These are phyloP conservation scores for Backusella sp. DNA, from an alignment of 192 early-diverging fungal species.

Conservation along the genomic window DNA sequence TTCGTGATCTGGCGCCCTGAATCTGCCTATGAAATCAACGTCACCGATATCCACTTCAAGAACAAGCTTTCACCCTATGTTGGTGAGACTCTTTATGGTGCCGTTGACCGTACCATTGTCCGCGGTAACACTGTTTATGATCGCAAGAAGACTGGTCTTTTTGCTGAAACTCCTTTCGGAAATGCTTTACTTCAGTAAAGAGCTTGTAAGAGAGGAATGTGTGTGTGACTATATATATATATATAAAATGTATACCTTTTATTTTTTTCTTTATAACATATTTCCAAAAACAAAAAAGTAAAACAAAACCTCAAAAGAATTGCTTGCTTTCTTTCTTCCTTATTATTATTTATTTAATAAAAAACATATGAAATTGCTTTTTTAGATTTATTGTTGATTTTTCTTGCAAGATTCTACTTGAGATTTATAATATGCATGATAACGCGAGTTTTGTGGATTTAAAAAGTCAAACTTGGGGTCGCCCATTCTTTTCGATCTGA, in stretches of 20 bases:
- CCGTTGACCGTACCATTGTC: conserved; percentile 70
- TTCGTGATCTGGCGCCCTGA: conserved; percentile 79
- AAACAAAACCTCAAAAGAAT: background rate
- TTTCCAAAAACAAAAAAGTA: background rate
- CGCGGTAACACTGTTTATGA: conserved; percentile 56
- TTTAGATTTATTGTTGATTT: background rate
- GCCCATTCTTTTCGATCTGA: conserved; percentile 37
- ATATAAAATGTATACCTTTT: conserved; percentile 7
- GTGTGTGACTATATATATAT: background rate
- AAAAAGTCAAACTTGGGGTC: conserved; percentile 52
- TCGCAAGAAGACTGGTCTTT: background rate
- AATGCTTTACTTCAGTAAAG: conserved; percentile 10
- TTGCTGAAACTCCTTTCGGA: conserved; percentile 17
- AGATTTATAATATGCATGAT: conserved; percentile 42
- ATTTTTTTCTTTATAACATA: background rate
- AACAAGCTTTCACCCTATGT: conserved; percentile 80
- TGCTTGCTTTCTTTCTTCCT: background rate
- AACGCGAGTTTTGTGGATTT: conserved; percentile 43
- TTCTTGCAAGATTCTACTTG: background rate
- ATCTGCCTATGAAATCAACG: conserved; percentile 44
- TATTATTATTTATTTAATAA: conserved; percentile 3
- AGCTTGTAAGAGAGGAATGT: background rate
- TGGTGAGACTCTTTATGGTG: conserved; percentile 57
- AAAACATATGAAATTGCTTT: background rate
- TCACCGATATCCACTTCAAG: conserved; percentile 73